Conservation (phyloP, 495 filamentous ascomycete species). For the Penicilliopsis zonata region DNA sequence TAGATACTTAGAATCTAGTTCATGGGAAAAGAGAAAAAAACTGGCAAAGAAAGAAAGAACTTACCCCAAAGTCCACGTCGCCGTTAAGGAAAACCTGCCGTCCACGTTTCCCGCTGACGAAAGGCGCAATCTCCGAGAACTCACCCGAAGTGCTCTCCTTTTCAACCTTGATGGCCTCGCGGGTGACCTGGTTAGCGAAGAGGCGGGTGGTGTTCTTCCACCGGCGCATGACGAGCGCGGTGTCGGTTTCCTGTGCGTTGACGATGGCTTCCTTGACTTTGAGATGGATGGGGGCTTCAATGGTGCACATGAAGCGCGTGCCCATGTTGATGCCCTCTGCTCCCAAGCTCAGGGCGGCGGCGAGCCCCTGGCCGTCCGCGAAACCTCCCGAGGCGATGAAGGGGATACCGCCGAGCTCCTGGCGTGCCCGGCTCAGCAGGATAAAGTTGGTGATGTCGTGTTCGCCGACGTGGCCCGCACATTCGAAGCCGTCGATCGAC, state of each 20-base stretch:
- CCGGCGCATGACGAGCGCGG: constrained; percentile 71
- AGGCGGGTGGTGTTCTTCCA: constrained; percentile 90
- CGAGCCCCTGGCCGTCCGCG: constrained; percentile 87
- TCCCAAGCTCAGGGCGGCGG: constrained; percentile 81
- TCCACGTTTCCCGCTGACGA: constrained; percentile 85
- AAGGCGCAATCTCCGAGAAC: constrained; percentile 82
- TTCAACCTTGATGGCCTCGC: constrained; percentile 73
- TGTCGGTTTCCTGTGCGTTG: constrained; percentile 78
- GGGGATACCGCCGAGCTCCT: constrained; percentile 70
- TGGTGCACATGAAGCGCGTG: constrained; percentile 86
- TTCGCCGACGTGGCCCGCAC: constrained; percentile 93
- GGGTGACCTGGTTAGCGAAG: constrained; percentile 79
- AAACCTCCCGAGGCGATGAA: constrained; percentile 96
- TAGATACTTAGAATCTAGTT: background rate
- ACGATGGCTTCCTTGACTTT: constrained; percentile 94
- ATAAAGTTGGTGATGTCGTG: constrained; percentile 97
- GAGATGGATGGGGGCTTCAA: constrained; percentile 82
- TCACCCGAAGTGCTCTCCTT: constrained; percentile 74
- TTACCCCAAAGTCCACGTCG: constrained; percentile 80
- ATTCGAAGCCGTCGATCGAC: constrained; percentile 95
- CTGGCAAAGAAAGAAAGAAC: constrained; percentile 14
- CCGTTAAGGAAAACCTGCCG: constrained; percentile 86
- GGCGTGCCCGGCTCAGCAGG: constrained; percentile 72
- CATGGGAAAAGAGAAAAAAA: constrained; percentile 2
- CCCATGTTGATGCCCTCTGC: constrained; percentile 96